These are phyloP conservation scores for Coprinellus aureogranulatus DNA, from an alignment of 768 basidiomycete species.

Conservation along the genomic window DNA sequence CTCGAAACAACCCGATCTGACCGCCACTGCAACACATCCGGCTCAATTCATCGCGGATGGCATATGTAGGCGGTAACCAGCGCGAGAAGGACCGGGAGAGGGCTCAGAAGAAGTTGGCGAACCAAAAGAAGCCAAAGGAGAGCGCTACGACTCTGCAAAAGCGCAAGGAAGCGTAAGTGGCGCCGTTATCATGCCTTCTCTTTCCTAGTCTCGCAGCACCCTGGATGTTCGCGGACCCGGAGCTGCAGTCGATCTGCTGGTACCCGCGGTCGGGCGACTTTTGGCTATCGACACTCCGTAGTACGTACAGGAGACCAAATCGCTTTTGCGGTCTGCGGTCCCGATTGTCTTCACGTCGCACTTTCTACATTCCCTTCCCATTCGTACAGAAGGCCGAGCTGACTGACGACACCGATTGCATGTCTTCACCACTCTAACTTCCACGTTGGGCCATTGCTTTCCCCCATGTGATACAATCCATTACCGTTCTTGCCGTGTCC, in stretches of 20 bases:
- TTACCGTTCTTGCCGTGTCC: background rate
- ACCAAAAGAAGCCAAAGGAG: conserved; percentile 68
- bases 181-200: conserved; percentile 14
- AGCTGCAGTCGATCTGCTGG: too few relatives aligned
- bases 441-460: too few relatives aligned
- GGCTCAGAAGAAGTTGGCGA: conserved; percentile 67
- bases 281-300: too few relatives aligned
- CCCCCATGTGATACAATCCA: background rate
- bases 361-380: background rate
- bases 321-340: background rate
- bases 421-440: too few relatives aligned
- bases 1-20: background rate
- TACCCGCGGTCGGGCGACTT: too few relatives aligned
- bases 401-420: background rate
- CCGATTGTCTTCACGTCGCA: background rate
- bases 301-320: too few relatives aligned
- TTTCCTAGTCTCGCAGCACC: too few relatives aligned
- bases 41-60: background rate
- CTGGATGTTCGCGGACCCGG: too few relatives aligned
- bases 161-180: conserved; percentile 72
- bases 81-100: conserved; percentile 71
- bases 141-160: conserved; percentile 59
- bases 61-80: conserved; percentile 71
- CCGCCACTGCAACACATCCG: background rate
- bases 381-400: background rate